Evolutionary conservation across 768 basidiomycete genomes (phyloP).

Genomic region (Lactarius akahatsu): DNA sequence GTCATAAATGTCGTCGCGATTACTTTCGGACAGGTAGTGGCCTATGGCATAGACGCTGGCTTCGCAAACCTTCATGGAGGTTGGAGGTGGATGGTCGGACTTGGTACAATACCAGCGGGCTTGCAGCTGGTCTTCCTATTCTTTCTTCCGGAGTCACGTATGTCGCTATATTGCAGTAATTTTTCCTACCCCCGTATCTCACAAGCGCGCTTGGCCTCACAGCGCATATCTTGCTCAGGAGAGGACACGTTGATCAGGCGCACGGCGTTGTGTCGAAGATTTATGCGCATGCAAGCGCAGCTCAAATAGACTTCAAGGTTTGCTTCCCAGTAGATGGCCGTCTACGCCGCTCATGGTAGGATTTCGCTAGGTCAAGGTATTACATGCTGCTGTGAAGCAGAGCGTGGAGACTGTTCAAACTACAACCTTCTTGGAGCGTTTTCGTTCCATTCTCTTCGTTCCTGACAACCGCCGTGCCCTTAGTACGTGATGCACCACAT

Average conservation of each 20-base stretch:
- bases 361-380: constrained; percentile 48
- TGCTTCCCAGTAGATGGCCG: background rate
- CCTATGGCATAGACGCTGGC: constrained; percentile 70
- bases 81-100: constrained; percentile 85
- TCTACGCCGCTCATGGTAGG: background rate
- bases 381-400: constrained; percentile 58
- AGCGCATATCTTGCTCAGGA: constrained; percentile 67
- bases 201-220: background rate
- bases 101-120: constrained; percentile 67
- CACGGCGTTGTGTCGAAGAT: constrained; percentile 58
- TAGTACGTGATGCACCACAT: constrained; percentile 43
- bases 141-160: constrained; percentile 78
- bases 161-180: constrained; percentile 33
- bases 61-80: constrained; percentile 58
- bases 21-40: constrained; percentile 77
- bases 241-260: constrained; percentile 52
- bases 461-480: constrained; percentile 67
- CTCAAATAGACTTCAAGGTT: constrained; percentile 63
- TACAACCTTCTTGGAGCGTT: constrained; percentile 54
- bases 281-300: constrained; percentile 57
- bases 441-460: constrained; percentile 50
- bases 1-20: constrained; percentile 82
- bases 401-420: constrained; percentile 61
- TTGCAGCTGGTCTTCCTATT: constrained; percentile 60
- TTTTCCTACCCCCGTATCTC: background rate